Evolutionary conservation across 129 eudicot species (phyloP), one percentile per base, ranked within the genome.

Genomic region (Chrysanthemum lavandulifolium): DNA sequence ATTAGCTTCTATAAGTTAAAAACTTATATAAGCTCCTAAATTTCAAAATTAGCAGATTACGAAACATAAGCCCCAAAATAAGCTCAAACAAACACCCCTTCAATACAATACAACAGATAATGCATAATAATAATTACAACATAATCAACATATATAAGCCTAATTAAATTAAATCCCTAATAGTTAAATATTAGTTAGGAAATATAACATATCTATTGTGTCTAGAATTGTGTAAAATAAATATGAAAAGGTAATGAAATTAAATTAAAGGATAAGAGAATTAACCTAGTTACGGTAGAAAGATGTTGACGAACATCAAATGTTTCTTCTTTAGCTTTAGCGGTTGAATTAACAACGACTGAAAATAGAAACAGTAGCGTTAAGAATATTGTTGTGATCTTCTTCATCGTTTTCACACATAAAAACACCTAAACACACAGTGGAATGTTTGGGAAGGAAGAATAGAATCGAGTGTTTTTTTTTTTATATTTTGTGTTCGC

Each of bases 231-330:
- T 21, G 13, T 33, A 56, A 69, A 36, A n/a, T 12, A 23, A 21
- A 23, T 11, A 68, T 64, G 60, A 68, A 31, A 73, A 36, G 43
- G 23, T 10, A 5, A 69, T 19, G 43, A 36, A 55, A 52, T 57
- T 19, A 6, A 6, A 13, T 52, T 73, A 55, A 64, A 61, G 40
- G 67, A 56, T 62, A 5, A 50, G 33, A 67, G 48, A 72, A 10
- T 40, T 7, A 11, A 88, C 97, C 97, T 78, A 19, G 96, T 79
- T 5, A 86, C 97, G 68, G 97, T 88, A 36, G 92, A 79, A 91
- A 85, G 63, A 21, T 91, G 97, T 51, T 76, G 85, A 56, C 95
- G 92, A 68, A 91, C 96, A 25, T 91, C 90, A 78, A 91, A 91
- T 18, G 25, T 25, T 53, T 78, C 80, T 0, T 62, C 67, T 53